Evolutionary conservation across 2,329 filamentous ascomycete genomes (phyloP), one percentile per base, ranked within the genome.

Genomic region (Phialophora verrucosa): DNA sequence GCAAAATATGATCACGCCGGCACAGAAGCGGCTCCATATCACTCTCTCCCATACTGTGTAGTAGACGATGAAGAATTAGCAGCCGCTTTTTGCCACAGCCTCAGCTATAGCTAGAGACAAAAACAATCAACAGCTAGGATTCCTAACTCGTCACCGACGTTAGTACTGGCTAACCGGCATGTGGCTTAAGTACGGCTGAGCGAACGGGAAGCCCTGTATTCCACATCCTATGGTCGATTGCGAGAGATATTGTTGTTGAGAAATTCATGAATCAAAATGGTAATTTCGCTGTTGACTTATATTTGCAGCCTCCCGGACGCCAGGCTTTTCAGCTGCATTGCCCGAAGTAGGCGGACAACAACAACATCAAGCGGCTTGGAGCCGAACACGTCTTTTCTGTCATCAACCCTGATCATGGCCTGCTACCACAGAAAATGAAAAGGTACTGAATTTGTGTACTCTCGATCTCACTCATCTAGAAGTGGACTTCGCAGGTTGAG

Each of bases 141-240:
- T 56, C 54, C 54, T 31, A 56, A 20, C 5, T 38, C 31, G 54
- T 56, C 54, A 35, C 54, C 54, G 31, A 56, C 54, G 5, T 20
- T 56, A 6, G 54, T 56, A 56, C 54, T 56, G 20, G 42, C 54
- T 4, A 20, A 56, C 38, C 54, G 54, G 54, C 31, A 56, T 56
- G 12, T 56, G 54, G 54, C 54, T 56, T 56, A 56, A 56, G 54
- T 56, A 56, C n/a, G 54, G 54, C 54, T 56, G 54, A 56, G 54
- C 54, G 31, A 56, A 56, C 54, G 54, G 54, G 54, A 56, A 56
- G 54, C 54, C 54, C 54, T 56, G 54, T 56, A 42, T 56, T 56
- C 54, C 54, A 56, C 12, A 56, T 56, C 54, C 54, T 56, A 25
- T 56, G 54, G 54, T 42, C 31, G 54, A 56, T 56, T 56, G 54